Conservation (phyloP, 2,329 filamentous ascomycete genomes). For the Alternaria triticimaculans region DNA sequence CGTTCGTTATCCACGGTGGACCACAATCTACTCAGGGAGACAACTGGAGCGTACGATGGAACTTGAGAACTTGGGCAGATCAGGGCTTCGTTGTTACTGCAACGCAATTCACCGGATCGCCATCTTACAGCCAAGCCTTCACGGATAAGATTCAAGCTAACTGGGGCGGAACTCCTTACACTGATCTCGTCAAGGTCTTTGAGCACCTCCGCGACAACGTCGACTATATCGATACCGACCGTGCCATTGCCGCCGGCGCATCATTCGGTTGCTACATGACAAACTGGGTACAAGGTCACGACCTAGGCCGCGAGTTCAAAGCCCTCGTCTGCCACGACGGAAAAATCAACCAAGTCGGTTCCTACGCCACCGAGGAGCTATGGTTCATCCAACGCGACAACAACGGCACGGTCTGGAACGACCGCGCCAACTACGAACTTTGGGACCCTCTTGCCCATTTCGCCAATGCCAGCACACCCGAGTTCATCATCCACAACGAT, state of each 20-base stretch:
- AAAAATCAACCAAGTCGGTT: constrained; percentile 67
- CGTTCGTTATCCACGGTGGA: constrained; percentile 82
- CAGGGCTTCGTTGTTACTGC: constrained; percentile 83
- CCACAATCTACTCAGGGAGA: constrained; percentile 78
- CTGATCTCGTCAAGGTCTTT: constrained; percentile 79
- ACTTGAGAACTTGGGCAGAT: constrained; percentile 82
- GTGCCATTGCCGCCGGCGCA: constrained; percentile 77
- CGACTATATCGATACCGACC: constrained; percentile 70
- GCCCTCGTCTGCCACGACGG: constrained; percentile 89
- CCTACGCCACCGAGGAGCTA: constrained; percentile 59
- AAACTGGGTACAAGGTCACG: constrained; percentile 89
- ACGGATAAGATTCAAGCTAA: constrained; percentile 77
- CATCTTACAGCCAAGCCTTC: constrained; percentile 79
- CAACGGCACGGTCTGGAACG: constrained; percentile 48
- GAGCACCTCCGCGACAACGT: constrained; percentile 74
- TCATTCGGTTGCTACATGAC: constrained; percentile 54
- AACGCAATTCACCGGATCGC: constrained; percentile 83
- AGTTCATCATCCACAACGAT: constrained; percentile 86
- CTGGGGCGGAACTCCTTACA: constrained; percentile 85
- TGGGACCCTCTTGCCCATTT: constrained; percentile 66
- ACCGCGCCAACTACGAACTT: constrained; percentile 58
- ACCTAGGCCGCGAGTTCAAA: constrained; percentile 82
- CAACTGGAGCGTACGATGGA: constrained; percentile 83
- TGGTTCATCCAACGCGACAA: constrained; percentile 59
- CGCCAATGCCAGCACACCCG: constrained; percentile 80